Percentiles rank a stretch among this genome's conserved stretches.
phyloP scores from a whole-genome alignment of 306 rosid genomes.

The Abrus pulchellus region DNA sequence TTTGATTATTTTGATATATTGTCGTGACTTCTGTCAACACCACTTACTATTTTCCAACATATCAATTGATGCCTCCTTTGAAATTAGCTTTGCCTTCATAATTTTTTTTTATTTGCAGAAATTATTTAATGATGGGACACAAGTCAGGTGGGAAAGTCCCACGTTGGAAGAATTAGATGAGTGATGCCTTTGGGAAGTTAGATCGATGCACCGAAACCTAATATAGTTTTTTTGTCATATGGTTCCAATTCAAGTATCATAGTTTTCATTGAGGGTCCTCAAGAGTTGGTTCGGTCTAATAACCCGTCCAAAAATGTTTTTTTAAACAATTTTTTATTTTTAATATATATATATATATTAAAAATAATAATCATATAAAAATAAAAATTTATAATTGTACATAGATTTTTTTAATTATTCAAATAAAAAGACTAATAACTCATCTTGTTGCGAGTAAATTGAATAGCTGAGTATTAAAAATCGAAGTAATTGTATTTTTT shows the following conservation, averaged over 20 bases:
- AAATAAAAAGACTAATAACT: too few species aligned
- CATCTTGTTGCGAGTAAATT: too few species aligned
- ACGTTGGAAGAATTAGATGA: conserved; percentile 10
- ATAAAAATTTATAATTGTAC: too few species aligned
- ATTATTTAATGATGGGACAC: not conserved
- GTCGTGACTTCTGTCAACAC: conserved; percentile 6
- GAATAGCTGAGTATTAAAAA: too few species aligned
- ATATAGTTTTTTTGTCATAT: not conserved
- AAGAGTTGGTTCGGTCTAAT: too few species aligned
- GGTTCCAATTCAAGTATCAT: not conserved
- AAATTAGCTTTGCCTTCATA: not conserved
- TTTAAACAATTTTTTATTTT: too few species aligned
- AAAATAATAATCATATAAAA: too few species aligned
- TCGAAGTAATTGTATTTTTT: too few species aligned
- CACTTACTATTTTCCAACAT: not conserved
- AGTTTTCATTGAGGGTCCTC: too few species aligned
- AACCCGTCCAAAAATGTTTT: too few species aligned
- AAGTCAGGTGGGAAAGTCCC: not conserved
- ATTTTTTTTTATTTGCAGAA: not conserved
- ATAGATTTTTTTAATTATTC: too few species aligned
- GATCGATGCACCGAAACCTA: not conserved
- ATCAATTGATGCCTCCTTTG: not conserved
- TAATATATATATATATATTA: too few species aligned
- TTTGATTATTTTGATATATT: not conserved
- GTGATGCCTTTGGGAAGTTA: not conserved